Conservation (phyloP, 306 rosid genomes). For the Hylodesmum podocarpum region DNA sequence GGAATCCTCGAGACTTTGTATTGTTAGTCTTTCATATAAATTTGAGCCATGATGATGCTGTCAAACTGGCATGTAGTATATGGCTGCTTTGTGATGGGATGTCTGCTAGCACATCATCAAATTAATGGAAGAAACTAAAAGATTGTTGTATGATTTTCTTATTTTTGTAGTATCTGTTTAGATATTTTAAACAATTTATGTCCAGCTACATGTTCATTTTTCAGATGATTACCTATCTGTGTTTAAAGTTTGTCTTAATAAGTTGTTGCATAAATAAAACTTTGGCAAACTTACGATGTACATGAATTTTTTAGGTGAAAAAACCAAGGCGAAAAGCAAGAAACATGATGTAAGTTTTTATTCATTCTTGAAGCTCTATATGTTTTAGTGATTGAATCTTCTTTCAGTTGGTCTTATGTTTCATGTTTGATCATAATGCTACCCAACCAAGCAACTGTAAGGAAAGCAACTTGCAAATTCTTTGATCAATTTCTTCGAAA, state of each 20-base stretch:
- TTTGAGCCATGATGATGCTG: background rate
- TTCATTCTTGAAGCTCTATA: conserved; percentile 9
- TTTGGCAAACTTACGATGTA: conserved; percentile 5
- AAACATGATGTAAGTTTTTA: conserved; percentile 21
- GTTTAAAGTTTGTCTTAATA: background rate
- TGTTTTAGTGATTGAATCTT: conserved; percentile 16
- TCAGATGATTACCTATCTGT: background rate
- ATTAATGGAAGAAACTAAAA: background rate
- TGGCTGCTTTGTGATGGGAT: background rate
- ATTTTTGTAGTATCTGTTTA: background rate
- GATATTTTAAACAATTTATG: background rate
- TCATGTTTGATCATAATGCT: conserved; percentile 22
- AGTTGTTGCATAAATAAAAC: conserved; percentile 21
- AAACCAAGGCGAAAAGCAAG: conserved; percentile 16
- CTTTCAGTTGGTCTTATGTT: background rate
- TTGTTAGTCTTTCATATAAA: conserved; percentile 6
- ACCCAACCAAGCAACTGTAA: background rate
- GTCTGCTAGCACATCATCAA: conserved; percentile 24
- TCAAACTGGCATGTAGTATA: background rate
- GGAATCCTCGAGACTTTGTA: background rate
- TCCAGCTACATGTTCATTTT: background rate
- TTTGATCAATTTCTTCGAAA: background rate
- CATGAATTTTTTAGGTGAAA: conserved; percentile 31
- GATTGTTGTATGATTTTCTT: background rate
- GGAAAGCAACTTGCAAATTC: conserved; percentile 1